phyloP scores from a whole-genome alignment of 2,329 filamentous ascomycete species.

The Zalaria obscura region DNA sequence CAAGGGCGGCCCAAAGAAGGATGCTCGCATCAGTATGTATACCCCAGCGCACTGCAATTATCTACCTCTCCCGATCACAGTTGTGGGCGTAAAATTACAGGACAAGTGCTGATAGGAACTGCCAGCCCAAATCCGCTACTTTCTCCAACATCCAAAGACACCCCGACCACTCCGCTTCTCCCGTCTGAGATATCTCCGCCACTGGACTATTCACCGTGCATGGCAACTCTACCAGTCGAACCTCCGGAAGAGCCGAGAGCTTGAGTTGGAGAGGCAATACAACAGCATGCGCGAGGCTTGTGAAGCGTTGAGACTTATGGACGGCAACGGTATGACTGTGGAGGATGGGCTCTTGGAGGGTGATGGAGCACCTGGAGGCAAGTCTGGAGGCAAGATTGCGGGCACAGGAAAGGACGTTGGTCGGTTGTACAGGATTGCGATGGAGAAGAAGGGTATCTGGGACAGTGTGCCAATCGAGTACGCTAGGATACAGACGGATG shows the following conservation, averaged over 20 bases:
- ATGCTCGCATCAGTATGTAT: constrained; percentile 17
- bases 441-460: constrained; percentile 83
- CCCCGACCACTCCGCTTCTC: constrained; percentile 76
- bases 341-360: constrained; percentile 18
- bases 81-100: no score
- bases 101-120: background rate
- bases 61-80: no score
- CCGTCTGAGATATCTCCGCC: constrained; percentile 72
- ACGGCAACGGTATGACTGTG: constrained; percentile 24
- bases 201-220: constrained; percentile 98
- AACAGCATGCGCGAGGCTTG: constrained; percentile 73
- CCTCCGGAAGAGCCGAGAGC: constrained; percentile 47
- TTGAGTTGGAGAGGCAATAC: constrained; percentile 65
- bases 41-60: background rate
- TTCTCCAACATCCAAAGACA: constrained; percentile 52
- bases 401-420: constrained; percentile 42
- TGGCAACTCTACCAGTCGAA: constrained; percentile 71
- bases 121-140: constrained; percentile 52
- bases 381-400: constrained; percentile 13
- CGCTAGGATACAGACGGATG: constrained; percentile 71
- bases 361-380: constrained; percentile 31
- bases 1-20: constrained; percentile 16
- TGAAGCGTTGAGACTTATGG: constrained; percentile 57
- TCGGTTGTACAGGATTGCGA: constrained; percentile 70
- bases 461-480: constrained; percentile 83